Base-by-base conservation (phyloP, 1,139 yeast genomes). In the Insectozyma bohioensis region DNA sequence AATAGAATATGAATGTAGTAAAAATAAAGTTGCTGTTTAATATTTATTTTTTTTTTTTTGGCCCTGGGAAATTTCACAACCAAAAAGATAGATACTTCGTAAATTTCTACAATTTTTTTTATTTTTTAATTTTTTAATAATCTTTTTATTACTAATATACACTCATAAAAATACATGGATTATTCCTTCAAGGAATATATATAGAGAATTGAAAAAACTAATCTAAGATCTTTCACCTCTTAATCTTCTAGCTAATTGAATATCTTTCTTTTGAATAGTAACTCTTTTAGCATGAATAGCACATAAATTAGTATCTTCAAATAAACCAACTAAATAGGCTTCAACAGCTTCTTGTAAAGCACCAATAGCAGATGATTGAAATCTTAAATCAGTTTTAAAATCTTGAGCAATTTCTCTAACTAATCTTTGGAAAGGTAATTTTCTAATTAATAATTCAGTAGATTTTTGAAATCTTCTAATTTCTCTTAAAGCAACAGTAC, bases 231-330 rank as follows among this genome's bases (percentile, higher is more conserved):
- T 81, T 75, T 83, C 97, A 68, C 97, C 97, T 78, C 97, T 88
- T 67, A 90, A 84, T 83, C 97, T 90, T 80, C 97, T 88, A 53
- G 97, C 97, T 66, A 90, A 84, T 73, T 88, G 95, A 69, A 90
- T 88, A 70, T 90, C 97, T 82, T 90, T 90, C 95, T 90, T 90
- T 78, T 90, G 97, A 71, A 90, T 90, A 52, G 97, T 90, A 60
- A 90, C 97, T 79, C 97, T 86, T 88, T 90, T 90, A 63, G 97
- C 97, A 78, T 90, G 97, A 60, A 90, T 87, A 56, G 97, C 97
- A 75, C 97, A 92, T 76, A 90, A 80, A 82, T 90, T 90, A 55
- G 97, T 90, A 75, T 87, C 97, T 78, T 90, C 95, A 54, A 85
- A 85, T 57, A 85, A 73, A 42, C 95, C 84, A 45, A 75, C 80